phyloP scores from a whole-genome alignment of 1,284 basidiomycete species.

The Pascua guehoae region DNA sequence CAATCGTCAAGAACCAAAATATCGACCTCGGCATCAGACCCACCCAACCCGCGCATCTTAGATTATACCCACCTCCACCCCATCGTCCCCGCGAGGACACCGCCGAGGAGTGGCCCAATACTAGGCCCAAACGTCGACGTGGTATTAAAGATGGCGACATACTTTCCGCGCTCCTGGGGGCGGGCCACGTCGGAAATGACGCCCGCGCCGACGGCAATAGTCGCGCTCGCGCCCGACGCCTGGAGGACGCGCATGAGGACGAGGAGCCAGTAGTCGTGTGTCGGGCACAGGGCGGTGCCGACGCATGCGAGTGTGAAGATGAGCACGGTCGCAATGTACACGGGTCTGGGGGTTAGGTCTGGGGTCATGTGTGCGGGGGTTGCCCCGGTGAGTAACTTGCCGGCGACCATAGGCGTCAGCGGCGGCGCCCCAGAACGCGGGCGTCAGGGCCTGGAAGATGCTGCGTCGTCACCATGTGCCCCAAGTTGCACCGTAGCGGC shows the following conservation, averaged over 20 bases:
- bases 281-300: slow-evolving; percentile 38
- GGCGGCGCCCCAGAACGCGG: slow-evolving; percentile 36
- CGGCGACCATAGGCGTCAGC: slow-evolving; percentile 34
- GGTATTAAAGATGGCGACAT: slow-evolving; percentile 33
- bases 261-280: slow-evolving; percentile 38
- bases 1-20: slow-evolving; percentile 28
- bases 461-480: background rate
- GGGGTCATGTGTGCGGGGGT: no score
- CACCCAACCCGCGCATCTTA: slow-evolving; percentile 12
- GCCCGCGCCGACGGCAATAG: slow-evolving; percentile 39
- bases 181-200: slow-evolving; percentile 37
- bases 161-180: slow-evolving; percentile 39
- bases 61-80: no score
- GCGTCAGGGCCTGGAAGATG: slow-evolving; percentile 39
- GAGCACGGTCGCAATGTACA: slow-evolving; percentile 32
- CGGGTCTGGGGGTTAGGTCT: slow-evolving; percentile 18
- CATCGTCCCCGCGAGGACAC: slow-evolving; percentile 6
- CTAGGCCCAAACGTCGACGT: slow-evolving; percentile 33
- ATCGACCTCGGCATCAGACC: slow-evolving; percentile 7
- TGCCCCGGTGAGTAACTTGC: background rate
- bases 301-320: slow-evolving; percentile 36
- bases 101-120: slow-evolving; percentile 39
- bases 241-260: slow-evolving; percentile 38
- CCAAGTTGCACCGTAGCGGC: background rate
- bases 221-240: slow-evolving; percentile 34